Percentiles rank a stretch among this genome's conserved stretches.
phyloP scores from a whole-genome alignment of 2,329 filamentous ascomycete genomes.

The Colletotrichum melonis region DNA sequence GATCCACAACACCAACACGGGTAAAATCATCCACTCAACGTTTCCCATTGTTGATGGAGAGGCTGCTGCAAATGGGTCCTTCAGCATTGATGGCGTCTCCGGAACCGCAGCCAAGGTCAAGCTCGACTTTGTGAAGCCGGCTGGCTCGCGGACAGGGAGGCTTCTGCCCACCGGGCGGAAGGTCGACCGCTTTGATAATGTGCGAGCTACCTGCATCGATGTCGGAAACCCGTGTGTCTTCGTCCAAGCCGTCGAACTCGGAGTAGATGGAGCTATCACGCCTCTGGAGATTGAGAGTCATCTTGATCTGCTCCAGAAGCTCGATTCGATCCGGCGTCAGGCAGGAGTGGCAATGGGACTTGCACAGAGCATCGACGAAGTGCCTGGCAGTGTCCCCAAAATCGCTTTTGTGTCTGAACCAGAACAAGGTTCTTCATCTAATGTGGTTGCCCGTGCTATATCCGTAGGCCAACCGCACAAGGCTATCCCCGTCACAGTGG shows the following conservation, averaged over 20 bases:
- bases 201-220: conserved; percentile 69
- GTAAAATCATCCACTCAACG: conserved; percentile 69
- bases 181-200: conserved; percentile 60
- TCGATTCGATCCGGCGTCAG: conserved; percentile 67
- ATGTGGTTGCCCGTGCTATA: conserved; percentile 56
- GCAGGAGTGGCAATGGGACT: conserved; percentile 73
- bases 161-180: conserved; percentile 68
- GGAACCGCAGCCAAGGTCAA: conserved; percentile 67
- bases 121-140: conserved; percentile 71
- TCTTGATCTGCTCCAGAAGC: conserved; percentile 52
- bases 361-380: conserved; percentile 46
- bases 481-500: conserved; percentile 66
- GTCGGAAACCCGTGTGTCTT: conserved; percentile 74
- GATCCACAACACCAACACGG: conserved; percentile 79
- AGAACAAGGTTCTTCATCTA: conserved; percentile 44
- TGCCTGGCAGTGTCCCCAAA: conserved; percentile 71
- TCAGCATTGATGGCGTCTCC: conserved; percentile 72
- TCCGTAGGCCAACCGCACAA: conserved; percentile 68
- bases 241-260: conserved; percentile 64
- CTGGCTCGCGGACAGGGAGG: conserved; percentile 72
- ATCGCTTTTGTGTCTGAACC: conserved; percentile 65
- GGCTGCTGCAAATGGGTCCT: conserved; percentile 62
- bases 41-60: conserved; percentile 64
- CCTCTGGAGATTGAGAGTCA: conserved; percentile 65
- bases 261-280: conserved; percentile 59